Conservation (phyloP, 139 green algal genomes). For the Diplosphaera chodatii region DNA sequence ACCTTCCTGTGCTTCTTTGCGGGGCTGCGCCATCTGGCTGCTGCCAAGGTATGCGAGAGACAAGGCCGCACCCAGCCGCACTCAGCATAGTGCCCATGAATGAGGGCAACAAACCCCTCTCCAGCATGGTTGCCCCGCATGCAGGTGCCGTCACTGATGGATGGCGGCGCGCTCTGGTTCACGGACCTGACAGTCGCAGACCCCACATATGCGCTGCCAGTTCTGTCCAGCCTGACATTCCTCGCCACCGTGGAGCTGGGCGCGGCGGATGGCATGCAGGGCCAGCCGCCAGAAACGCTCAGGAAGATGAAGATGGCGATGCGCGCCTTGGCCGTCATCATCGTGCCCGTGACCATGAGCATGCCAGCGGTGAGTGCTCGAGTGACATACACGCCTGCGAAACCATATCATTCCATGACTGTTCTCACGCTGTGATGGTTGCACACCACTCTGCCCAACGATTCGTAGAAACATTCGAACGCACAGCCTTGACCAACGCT, state of each 20-base stretch:
- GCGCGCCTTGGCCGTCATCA: constrained; percentile 41
- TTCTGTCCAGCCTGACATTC: constrained; percentile 58
- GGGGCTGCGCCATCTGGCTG: constrained; percentile 39
- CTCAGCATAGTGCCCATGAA: no score
- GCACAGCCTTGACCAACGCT: not conserved
- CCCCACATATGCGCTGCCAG: constrained; percentile 67
- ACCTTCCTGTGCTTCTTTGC: constrained; percentile 71
- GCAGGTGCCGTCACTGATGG: constrained; percentile 61
- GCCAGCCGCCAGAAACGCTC: constrained; percentile 22
- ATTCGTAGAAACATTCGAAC: no score
- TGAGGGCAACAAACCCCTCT: no score
- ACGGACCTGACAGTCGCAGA: constrained; percentile 74
- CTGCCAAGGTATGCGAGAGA: constrained; percentile 18
- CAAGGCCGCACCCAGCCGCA: not conserved
- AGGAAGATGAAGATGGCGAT: constrained; percentile 64
- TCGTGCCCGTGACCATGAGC: constrained; percentile 57
- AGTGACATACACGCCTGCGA: not conserved
- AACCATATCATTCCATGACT: no score
- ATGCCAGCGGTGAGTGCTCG: constrained; percentile 36
- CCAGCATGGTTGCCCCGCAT: no score
- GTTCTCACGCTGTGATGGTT: no score
- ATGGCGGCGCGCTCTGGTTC: constrained; percentile 77
- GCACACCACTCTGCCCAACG: no score
- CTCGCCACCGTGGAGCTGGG: constrained; percentile 67
- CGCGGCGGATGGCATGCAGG: constrained; percentile 58